These are phyloP conservation scores for Coprinellus micaceus DNA, from an alignment of 768 basidiomycete genomes.

Conservation along the genomic window DNA sequence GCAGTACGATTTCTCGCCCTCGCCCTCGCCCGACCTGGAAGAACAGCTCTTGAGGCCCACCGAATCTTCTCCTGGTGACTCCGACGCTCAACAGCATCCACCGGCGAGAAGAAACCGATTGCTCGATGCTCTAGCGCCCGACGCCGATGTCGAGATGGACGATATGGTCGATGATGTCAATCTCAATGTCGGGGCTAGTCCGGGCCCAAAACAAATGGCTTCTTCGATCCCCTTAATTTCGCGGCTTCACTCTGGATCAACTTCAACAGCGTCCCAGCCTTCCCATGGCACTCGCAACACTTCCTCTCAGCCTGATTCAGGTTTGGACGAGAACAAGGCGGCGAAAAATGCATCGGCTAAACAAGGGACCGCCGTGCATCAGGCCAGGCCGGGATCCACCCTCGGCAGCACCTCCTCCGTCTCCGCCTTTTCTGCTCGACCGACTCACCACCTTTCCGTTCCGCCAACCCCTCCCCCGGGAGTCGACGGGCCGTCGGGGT, in stretches of 20 bases:
- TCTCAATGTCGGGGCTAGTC: background rate
- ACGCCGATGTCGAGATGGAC: background rate
- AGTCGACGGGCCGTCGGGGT: background rate
- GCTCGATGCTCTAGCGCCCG: background rate
- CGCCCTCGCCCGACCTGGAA: slow-evolving; percentile 15
- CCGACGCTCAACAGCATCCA: slow-evolving; percentile 3
- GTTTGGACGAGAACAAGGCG: background rate
- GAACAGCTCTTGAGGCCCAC: slow-evolving; percentile 8
- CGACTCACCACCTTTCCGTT: background rate
- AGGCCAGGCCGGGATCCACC: background rate
- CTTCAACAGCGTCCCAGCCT: background rate
- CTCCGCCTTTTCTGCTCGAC: background rate
- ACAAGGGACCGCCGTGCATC: background rate
- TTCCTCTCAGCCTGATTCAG: background rate
- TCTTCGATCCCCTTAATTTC: background rate
- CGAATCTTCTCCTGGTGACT: background rate
- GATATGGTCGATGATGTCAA: slow-evolving; percentile 2
- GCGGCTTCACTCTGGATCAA: background rate
- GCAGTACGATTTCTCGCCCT: slow-evolving; percentile 17
- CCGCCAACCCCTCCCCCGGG: slow-evolving; percentile 6
- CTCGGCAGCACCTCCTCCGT: background rate
- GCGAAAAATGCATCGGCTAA: background rate
- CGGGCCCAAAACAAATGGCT: background rate
- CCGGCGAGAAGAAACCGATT: background rate
- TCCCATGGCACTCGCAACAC: background rate